Conservation (phyloP, 1,139 yeast species). For the Pichia sp. region DNA sequence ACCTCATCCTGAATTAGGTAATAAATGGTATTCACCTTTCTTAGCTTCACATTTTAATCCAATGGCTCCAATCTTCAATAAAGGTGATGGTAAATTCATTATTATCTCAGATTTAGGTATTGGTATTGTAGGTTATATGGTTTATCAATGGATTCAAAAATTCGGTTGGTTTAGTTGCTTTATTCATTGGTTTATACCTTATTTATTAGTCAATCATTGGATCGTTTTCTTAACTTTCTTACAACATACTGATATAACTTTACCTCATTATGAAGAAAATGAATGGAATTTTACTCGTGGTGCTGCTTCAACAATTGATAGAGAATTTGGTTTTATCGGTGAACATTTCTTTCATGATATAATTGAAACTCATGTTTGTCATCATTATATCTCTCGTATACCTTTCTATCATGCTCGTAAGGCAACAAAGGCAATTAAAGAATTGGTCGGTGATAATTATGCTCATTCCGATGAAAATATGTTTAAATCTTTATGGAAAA, state of each 20-base stretch:
- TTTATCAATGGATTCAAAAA: conserved; percentile 56
- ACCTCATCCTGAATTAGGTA: conserved; percentile 38
- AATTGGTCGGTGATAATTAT: conserved; percentile 80
- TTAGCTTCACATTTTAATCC: conserved; percentile 64
- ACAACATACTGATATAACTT: conserved; percentile 75
- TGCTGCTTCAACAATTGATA: conserved; percentile 81
- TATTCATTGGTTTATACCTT: conserved; percentile 72
- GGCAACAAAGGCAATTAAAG: conserved; percentile 69
- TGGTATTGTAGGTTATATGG: conserved; percentile 41
- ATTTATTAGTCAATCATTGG: conserved; percentile 83
- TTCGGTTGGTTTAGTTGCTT: conserved; percentile 59
- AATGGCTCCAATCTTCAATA: conserved; percentile 62
- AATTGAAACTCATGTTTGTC: conserved; percentile 84
- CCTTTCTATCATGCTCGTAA: conserved; percentile 83
- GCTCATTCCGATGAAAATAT: conserved; percentile 60
- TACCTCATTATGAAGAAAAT: conserved; percentile 69
- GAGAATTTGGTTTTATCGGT: conserved; percentile 78
- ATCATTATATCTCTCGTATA: conserved; percentile 76
- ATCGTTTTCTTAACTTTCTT: conserved; percentile 76
- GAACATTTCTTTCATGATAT: conserved; percentile 79
- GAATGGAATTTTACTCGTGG: conserved; percentile 88
- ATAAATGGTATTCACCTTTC: conserved; percentile 33
- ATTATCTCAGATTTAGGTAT: conserved; percentile 70
- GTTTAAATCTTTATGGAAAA: conserved; percentile 66
- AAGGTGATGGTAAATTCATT: conserved; percentile 62